Base-by-base conservation (phyloP, 73 alveolate genomes). In the Uronychia setigera region DNA sequence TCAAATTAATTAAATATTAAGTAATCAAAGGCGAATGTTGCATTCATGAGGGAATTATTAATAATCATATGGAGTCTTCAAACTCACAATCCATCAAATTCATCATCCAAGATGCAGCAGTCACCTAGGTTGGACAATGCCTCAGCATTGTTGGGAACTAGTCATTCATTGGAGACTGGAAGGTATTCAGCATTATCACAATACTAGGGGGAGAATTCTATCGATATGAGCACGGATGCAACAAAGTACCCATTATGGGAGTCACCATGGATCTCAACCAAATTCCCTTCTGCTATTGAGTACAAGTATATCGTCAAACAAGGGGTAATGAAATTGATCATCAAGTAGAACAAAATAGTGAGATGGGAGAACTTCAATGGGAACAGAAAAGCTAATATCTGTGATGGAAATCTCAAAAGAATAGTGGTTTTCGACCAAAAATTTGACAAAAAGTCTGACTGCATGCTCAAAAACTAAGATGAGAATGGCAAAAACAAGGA, bases 271-370 rank as follows among this genome's bases (percentile, higher is more conserved):
- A 46, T 46, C 67, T 46, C 19, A 19, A 46, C n/a, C n/a, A 11
- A 83, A 33, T 32, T 32, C 30, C n/a, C 78, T 31, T 0, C 11
- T 0, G 32, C 32, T 25, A 33, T 86, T n/a, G 92, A 86, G 46
- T 86, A 86, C 83, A 86, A 86, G 75, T 86, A 86, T 60, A 78
- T 86, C 77, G 79, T 86, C 60, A 78, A 83, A 29, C 27, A 29
- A 0, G 75, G 75, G 60, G 88, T 81, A 31, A 5, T 34, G 34
- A 1, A 46, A 19, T 1, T 26, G 1, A 1, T 67, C 5, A 14
- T 60, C 60, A 29, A 80, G 87, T 46, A 46, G 67, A 5, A 5
- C 67, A 80, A 76, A 28, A 11, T n/a, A 1, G 79, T 74, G 13
- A 60, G 58, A 32, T 83, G 90, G 90, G 90, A 83, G 79, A 19